These are phyloP conservation scores for Pseudovirgaria hyperparasitica DNA, from an alignment of 2,329 filamentous ascomycete genomes.

Conservation along the genomic window DNA sequence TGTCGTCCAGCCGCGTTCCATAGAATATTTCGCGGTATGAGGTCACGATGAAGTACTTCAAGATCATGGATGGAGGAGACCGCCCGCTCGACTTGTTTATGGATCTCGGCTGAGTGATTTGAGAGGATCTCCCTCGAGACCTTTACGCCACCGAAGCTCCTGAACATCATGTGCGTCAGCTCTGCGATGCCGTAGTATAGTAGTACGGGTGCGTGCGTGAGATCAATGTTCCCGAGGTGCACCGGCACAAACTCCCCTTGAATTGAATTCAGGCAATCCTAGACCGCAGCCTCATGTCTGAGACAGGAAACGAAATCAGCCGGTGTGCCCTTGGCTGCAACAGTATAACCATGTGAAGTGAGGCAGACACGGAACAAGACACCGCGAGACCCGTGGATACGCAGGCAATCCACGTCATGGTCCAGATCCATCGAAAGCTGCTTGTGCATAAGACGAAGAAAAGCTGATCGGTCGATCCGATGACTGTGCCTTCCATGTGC, in stretches of 20 bases:
- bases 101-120: slow-evolving; percentile 5
- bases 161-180: slow-evolving; percentile 12
- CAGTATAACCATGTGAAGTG: slow-evolving; percentile 28
- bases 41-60: slow-evolving; percentile 10
- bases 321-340: slow-evolving; percentile 29
- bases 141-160: slow-evolving; percentile 11
- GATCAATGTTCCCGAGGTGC: slow-evolving; percentile 11
- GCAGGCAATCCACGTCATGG: slow-evolving; percentile 13
- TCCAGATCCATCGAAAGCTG: slow-evolving; percentile 20
- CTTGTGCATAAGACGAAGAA: slow-evolving; percentile 16
- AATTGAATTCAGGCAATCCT: slow-evolving; percentile 9
- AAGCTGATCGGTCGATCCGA: slow-evolving; percentile 15
- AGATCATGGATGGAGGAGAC: slow-evolving; percentile 5
- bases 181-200: slow-evolving; percentile 11
- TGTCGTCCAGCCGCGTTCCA: slow-evolving; percentile 7
- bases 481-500: slow-evolving; percentile 19
- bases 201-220: slow-evolving; percentile 7
- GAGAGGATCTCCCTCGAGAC: slow-evolving; percentile 6
- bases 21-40: slow-evolving; percentile 10
- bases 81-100: slow-evolving; percentile 3
- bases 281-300: slow-evolving; percentile 9
- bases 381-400: slow-evolving; percentile 20
- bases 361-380: slow-evolving; percentile 30
- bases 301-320: slow-evolving; percentile 9
- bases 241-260: slow-evolving; percentile 13